Base-by-base conservation (phyloP, 2,329 filamentous ascomycete genomes). In the Scedosporium aurantiacum region DNA sequence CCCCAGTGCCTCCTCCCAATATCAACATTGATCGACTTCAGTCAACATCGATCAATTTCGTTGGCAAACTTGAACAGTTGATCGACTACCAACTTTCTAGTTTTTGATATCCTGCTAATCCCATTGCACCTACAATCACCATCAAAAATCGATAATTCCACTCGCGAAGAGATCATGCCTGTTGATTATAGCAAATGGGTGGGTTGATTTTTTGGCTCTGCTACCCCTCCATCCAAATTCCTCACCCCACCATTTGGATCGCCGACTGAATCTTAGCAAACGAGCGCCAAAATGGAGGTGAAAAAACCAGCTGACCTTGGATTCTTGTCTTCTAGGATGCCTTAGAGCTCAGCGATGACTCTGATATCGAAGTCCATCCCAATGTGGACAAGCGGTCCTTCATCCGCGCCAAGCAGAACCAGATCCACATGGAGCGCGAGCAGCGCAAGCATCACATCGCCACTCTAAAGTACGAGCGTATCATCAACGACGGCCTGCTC, bases 351-450 rank as follows among this genome's bases (percentile, higher is more conserved):
- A 96, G 91, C 70, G 94, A 99, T 75, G 94, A 99, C 76, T 97
- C 91, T 59, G 94, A 99, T 70, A 87, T 99, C 69, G 94, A 99
- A 77, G 94, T 97, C 59, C 94, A 99, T 75, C 94, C 94, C 63
- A 99, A 99, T 72, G 94, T 99, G 72, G 94, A 99, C 78, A 99
- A 99, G 75, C 85, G 88, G 59, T 97, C 93, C 64, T 99, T 99
- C 75, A 99, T 99, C 73, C 90, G 93, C 66, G 95, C 94, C 66
- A 99, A 99, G 77, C 94, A 97, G 78, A 88, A 87, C 68, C 92
- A 99, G 76, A 99, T 99, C 69, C 94, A 99, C 74, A 86, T 92
- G 70, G 88, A 97, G 72, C 88, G 94, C 61, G 81, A 86, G 67
- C 88, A 95, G 69, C 88, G 94, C 62, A 90, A 89, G 72, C 86